phyloP scores from a whole-genome alignment of 1,284 basidiomycete species.

The Ganoderma boninense region DNA sequence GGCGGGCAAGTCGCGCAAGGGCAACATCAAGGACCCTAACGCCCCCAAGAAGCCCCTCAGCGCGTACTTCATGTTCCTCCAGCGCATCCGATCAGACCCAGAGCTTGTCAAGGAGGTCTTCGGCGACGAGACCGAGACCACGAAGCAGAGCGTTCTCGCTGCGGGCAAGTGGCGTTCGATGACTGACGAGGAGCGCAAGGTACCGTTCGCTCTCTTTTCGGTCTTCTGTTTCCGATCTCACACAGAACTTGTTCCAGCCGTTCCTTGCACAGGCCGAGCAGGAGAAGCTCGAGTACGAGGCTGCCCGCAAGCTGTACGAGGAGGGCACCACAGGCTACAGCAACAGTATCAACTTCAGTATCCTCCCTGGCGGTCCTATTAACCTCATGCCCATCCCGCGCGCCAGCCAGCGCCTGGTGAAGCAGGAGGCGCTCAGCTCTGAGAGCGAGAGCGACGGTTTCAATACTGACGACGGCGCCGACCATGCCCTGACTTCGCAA shows the following conservation, averaged over 20 bases:
- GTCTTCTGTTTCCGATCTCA: slow-evolving; percentile 18
- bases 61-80: slow-evolving; percentile 96
- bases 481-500: slow-evolving; percentile 27
- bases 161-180: slow-evolving; percentile 93
- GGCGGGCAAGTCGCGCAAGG: slow-evolving; percentile 92
- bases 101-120: slow-evolving; percentile 82
- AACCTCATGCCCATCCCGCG: slow-evolving; percentile 50
- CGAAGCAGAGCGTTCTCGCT: slow-evolving; percentile 93
- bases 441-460: slow-evolving; percentile 74
- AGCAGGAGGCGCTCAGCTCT: slow-evolving; percentile 60
- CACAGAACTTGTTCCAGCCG: slow-evolving; percentile 59
- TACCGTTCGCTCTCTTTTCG: slow-evolving; percentile 44
- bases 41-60: slow-evolving; percentile 96
- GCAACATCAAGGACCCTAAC: slow-evolving; percentile 96
- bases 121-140: slow-evolving; percentile 93
- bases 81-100: slow-evolving; percentile 83
- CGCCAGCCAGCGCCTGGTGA: slow-evolving; percentile 58
- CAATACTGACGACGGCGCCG: slow-evolving; percentile 53
- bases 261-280: slow-evolving; percentile 91
- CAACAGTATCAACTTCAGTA: slow-evolving; percentile 81
- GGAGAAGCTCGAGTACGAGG: slow-evolving; percentile 92
- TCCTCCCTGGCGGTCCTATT: slow-evolving; percentile 69
- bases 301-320: slow-evolving; percentile 82
- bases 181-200: slow-evolving; percentile 92
- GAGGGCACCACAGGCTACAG: slow-evolving; percentile 78